Percentiles rank a stretch among this genome's conserved stretches.
These are phyloP conservation scores for Pulveroboletus sp. DNA, from an alignment of 768 basidiomycete genomes.

Conservation along the genomic window DNA sequence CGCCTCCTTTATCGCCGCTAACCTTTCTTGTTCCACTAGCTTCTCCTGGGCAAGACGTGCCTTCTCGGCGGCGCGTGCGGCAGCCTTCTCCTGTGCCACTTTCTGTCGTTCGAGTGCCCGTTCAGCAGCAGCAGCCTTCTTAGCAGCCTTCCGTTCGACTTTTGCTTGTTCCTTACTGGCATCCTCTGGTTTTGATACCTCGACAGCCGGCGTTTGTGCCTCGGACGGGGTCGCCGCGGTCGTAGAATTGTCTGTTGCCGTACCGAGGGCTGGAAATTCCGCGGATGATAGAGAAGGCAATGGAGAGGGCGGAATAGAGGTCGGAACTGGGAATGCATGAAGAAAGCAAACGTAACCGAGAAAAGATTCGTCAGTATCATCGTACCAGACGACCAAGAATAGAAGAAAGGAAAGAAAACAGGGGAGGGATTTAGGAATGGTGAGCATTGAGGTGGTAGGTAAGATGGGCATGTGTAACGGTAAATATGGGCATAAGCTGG, in stretches of 20 bases:
- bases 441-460: slow-evolving; percentile 10
- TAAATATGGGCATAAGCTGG: slow-evolving; percentile 3
- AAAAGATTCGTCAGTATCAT: slow-evolving; percentile 42
- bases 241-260: slow-evolving; percentile 12
- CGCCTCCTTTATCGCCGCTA: slow-evolving; percentile 36
- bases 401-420: slow-evolving; percentile 35
- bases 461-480: slow-evolving; percentile 7
- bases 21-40: slow-evolving; percentile 50
- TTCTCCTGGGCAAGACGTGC: slow-evolving; percentile 53
- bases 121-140: slow-evolving; percentile 60
- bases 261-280: slow-evolving; percentile 72
- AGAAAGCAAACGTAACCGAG: slow-evolving; percentile 20
- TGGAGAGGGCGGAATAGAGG: slow-evolving; percentile 36
- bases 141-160: slow-evolving; percentile 60
- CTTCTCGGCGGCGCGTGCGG: slow-evolving; percentile 49
- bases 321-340: slow-evolving; percentile 33
- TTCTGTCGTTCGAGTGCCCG: slow-evolving; percentile 62
- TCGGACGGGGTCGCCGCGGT: slow-evolving; percentile 15
- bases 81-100: slow-evolving; percentile 56
- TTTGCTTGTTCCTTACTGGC: slow-evolving; percentile 50
- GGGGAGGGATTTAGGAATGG: slow-evolving; percentile 32
- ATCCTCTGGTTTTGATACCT: slow-evolving; percentile 30
- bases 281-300: slow-evolving; percentile 55
- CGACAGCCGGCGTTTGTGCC: slow-evolving; percentile 17
- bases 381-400: slow-evolving; percentile 41